phyloP scores from a whole-genome alignment of 1,284 basidiomycete species.

The Apiotrichum brassicae region DNA sequence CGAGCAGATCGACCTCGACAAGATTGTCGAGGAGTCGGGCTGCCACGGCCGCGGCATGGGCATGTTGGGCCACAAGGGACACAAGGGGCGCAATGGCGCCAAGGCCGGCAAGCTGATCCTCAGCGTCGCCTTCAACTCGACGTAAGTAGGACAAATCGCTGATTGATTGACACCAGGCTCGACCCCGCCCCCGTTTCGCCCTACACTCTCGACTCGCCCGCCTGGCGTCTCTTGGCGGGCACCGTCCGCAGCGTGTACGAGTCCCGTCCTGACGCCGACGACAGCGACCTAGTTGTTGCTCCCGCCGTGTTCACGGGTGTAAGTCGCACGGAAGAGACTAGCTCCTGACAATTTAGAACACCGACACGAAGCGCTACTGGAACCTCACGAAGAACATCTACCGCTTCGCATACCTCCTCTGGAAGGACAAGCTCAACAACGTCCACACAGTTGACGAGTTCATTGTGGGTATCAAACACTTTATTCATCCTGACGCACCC shows the following conservation, averaged over 20 bases:
- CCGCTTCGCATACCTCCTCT: slow-evolving; percentile 31
- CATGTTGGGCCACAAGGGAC: not conserved
- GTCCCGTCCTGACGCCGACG: slow-evolving; percentile 19
- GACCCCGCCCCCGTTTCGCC: slow-evolving; percentile 43
- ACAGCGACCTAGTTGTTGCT: slow-evolving; percentile 26
- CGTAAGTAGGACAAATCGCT: not conserved
- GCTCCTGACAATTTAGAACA: slow-evolving; percentile 20
- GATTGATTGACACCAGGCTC: slow-evolving; percentile 11
- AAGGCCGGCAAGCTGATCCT: slow-evolving; percentile 28
- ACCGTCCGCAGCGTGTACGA: slow-evolving; percentile 32
- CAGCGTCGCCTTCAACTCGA: slow-evolving; percentile 29
- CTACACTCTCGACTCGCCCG: slow-evolving; percentile 27
- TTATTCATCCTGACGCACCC: not conserved
- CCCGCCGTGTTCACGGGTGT: slow-evolving; percentile 31
- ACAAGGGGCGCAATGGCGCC: not conserved
- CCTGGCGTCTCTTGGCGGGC: slow-evolving; percentile 37
- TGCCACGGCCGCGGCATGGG: slow-evolving; percentile 9
- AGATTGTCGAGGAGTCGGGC: slow-evolving; percentile 8
- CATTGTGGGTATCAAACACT: not conserved
- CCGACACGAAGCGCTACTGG: slow-evolving; percentile 44
- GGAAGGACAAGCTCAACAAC: slow-evolving; percentile 14
- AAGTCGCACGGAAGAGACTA: not conserved
- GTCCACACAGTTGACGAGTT: slow-evolving; percentile 41
- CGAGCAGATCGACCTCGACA: slow-evolving; percentile 19
- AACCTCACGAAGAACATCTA: slow-evolving; percentile 40